phyloP scores from a whole-genome alignment of 2,329 filamentous ascomycete genomes.

The Raffaelea deltoideospora region DNA sequence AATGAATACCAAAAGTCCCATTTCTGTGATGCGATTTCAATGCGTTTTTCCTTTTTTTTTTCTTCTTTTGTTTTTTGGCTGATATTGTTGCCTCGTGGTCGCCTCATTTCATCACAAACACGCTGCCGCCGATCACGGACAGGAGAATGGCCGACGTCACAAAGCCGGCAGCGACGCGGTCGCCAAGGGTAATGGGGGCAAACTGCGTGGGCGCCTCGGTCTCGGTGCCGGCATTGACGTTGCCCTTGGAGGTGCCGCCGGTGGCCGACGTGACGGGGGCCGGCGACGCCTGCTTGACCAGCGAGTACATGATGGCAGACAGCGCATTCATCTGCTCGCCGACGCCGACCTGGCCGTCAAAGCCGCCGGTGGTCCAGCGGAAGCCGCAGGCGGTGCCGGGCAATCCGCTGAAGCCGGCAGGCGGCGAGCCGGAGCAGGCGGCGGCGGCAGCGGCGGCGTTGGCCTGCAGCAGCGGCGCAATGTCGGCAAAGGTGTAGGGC shows the following conservation, averaged over 20 bases:
- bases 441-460: constrained; percentile 36
- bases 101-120: constrained; percentile 29
- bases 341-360: constrained; percentile 46
- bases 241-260: constrained; percentile 43
- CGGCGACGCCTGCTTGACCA: constrained; percentile 25
- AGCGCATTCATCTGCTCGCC: constrained; percentile 57
- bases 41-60: background rate
- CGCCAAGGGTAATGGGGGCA: constrained; percentile 29
- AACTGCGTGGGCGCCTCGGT: constrained; percentile 10
- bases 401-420: constrained; percentile 30
- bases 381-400: constrained; percentile 52
- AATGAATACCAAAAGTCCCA: no score
- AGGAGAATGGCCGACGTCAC: constrained; percentile 33
- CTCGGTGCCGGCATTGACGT: constrained; percentile 28
- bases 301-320: constrained; percentile 44
- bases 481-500: constrained; percentile 31
- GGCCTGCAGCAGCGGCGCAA: constrained; percentile 35
- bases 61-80: background rate
- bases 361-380: constrained; percentile 40
- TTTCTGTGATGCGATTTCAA: background rate
- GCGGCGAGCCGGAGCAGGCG: constrained; percentile 32
- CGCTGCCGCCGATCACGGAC: constrained; percentile 32
- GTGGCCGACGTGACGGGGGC: constrained; percentile 33
- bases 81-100: background rate
- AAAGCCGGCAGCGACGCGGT: constrained; percentile 40